Evolutionary conservation across 2,329 filamentous ascomycete genomes (phyloP), one percentile per base, ranked within the genome.

Genomic region (Arthrobotrys conoides): DNA sequence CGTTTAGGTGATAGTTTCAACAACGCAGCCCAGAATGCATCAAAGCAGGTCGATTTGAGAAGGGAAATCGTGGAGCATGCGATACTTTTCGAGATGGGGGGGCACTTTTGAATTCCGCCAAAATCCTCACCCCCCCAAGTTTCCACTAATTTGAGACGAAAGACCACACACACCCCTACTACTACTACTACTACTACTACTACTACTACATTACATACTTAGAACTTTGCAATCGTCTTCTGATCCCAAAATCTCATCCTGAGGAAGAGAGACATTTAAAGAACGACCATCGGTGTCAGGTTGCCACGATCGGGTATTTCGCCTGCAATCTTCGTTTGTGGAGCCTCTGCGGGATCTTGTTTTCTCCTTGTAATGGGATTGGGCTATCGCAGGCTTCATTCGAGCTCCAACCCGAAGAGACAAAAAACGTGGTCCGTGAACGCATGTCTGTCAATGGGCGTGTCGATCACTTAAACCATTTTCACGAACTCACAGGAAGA

Each of bases 401-500:
- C 48, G 22, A 76, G 44, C 27, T 48, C 46, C 66, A 69, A 71
- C 41, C 73, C 73, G 64, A 69, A 71, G 61, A 57, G 59, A 67
- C 36, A 77, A 77, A 61, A 61, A 77, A 77, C 73, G 73, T 77
- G 73, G 67, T 71, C 70, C 44, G 61, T 77, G 73, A 77, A 71
- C 63, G 73, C 67, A 71, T 71, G 61, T 57, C 59, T 77, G 73
- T 77, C 73, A 77, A 67, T 71, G 49, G 66, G 51, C 67, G 61
- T 30, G 73, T 77, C 73, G 73, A 77, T 77, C 73, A 71, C 27
- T 71, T 77, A 77, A 77, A 64, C 73, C 67, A 67, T 77, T 71
- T 71, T 71, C 4, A 71, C 48, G n/a, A 20, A 55, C 59, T 51
- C 51, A 63, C 49, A 67, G 66, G 33, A 59, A 33, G 18, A 46